Base-by-base conservation (phyloP, 23 red algal species). In the Pyropia haitanensis region DNA sequence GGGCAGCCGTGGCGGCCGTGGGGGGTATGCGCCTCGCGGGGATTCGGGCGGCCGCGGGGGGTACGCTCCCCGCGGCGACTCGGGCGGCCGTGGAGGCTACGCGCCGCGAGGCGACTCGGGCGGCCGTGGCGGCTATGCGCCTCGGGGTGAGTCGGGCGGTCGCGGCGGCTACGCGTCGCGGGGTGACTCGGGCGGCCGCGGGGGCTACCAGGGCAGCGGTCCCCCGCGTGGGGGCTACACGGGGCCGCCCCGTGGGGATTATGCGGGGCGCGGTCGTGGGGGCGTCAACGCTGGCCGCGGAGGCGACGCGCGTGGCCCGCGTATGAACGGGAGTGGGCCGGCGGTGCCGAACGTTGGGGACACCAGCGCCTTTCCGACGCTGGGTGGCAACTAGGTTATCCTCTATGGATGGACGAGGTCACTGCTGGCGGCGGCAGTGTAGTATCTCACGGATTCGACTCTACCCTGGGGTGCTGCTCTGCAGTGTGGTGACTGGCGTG, bases 351-450 rank as follows among this genome's bases (percentile, higher is more conserved):
- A 58, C 55, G 55, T 58, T 3, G 55, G 24, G 19, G 55, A 58
- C 24, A 25, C 55, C 20, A 58, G 55, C 55, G 55, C 55, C 6
- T 58, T 58, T 13, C 55, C 55, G 10, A 58, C 55, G 55, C 55
- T 58, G 18, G 55, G 55, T 46, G 39, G 39, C 39, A 46, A 46
- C 39, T 46, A 46, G 39, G 39, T 7, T 46, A 9, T 46, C 39
- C 39, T 46, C 39, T 46, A n/a, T 13, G 2, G 5, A 13, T 46
- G 4, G 39, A 12, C 13, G 39, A 46, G 39, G 10, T 46, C 39
- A 0, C 4, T 46, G 4, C 8, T 10, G 39, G 39, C 39, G 10
- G 8, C 39, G 39, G 10, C 39, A 9, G 39, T 46, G 39, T 46
- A 46, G 39, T 3, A 9, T 46, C 39, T 12, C 10, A 12, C 13